These are phyloP conservation scores for Cylindrotheca fusiformis DNA, from an alignment of 108 stramenopile genomes.

Conservation along the genomic window DNA sequence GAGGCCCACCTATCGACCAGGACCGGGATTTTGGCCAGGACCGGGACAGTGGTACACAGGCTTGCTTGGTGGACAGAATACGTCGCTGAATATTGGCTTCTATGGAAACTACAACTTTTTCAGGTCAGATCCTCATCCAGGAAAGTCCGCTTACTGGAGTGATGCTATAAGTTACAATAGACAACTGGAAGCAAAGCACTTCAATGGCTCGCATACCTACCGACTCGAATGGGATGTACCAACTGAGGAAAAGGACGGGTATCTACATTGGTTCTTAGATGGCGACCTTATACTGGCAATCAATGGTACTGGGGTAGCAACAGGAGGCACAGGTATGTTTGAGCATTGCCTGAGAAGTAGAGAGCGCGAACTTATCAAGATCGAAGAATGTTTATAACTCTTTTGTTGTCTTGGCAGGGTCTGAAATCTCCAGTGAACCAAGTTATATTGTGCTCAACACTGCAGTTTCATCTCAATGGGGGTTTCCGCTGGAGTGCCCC, in stretches of 20 bases:
- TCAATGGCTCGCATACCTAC: slow-evolving; percentile 83
- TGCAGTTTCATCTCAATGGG: slow-evolving; percentile 92
- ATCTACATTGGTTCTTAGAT: slow-evolving; percentile 92
- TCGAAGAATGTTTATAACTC: background rate
- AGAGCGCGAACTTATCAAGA: too few relatives aligned
- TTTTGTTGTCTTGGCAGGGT: slow-evolving; percentile 27
- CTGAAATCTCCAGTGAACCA: slow-evolving; percentile 92
- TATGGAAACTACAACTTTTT: slow-evolving; percentile 94
- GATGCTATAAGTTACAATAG: slow-evolving; percentile 94
- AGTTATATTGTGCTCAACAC: slow-evolving; percentile 94
- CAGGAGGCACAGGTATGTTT: slow-evolving; percentile 42
- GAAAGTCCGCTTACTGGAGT: slow-evolving; percentile 84
- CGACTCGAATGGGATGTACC: slow-evolving; percentile 94
- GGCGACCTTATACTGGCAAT: slow-evolving; percentile 78
- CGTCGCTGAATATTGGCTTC: slow-evolving; percentile 87
- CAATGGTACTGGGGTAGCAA: slow-evolving; percentile 59
- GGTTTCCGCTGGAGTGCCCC: slow-evolving; percentile 79
- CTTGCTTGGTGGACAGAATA: slow-evolving; percentile 71
- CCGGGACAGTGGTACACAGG: slow-evolving; percentile 92
- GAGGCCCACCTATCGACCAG: slow-evolving; percentile 61
- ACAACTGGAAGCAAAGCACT: slow-evolving; percentile 71
- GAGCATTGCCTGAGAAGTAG: background rate
- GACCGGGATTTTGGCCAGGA: slow-evolving; percentile 80
- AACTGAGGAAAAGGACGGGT: slow-evolving; percentile 57
- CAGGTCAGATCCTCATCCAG: slow-evolving; percentile 55